phyloP scores from a whole-genome alignment of 805 yeast species.

The Metschnikowia aberdeeniae region DNA sequence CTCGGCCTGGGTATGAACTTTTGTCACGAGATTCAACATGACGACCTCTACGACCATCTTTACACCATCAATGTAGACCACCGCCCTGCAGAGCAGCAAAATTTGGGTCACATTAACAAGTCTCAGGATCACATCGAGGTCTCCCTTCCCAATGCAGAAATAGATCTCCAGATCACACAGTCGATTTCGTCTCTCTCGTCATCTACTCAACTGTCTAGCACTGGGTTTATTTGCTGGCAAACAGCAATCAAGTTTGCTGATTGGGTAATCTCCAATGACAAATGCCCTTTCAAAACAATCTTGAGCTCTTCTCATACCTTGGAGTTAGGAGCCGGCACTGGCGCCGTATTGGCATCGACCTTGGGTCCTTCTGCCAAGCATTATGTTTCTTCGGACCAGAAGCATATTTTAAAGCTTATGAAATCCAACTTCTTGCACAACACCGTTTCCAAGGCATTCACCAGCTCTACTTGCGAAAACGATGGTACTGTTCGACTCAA shows the following conservation, averaged over 20 bases:
- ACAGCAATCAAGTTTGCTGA: conserved; percentile 46
- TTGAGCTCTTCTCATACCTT: conserved; percentile 29
- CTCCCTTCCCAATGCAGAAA: conserved; percentile 17
- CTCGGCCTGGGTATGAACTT: not conserved
- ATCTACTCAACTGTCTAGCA: conserved; percentile 38
- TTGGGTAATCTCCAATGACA: conserved; percentile 43
- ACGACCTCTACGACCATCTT: conserved; percentile 28
- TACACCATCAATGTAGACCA: conserved; percentile 29
- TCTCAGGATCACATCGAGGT: conserved; percentile 21
- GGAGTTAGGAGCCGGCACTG: conserved; percentile 62
- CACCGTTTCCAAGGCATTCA: conserved; percentile 12
- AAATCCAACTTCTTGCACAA: conserved; percentile 44
- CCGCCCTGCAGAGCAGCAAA: conserved; percentile 22
- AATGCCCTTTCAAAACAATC: conserved; percentile 24
- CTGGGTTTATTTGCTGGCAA: conserved; percentile 66
- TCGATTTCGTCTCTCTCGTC: conserved; percentile 33
- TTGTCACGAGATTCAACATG: conserved; percentile 5
- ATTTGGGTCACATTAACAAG: conserved; percentile 37
- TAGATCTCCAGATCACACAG: conserved; percentile 30
- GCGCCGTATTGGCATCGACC: conserved; percentile 45
- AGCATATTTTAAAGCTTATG: conserved; percentile 48
- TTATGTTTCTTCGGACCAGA: conserved; percentile 59
- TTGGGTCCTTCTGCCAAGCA: conserved; percentile 29
- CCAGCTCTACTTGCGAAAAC: conserved; percentile 10
- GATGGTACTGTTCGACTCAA: not conserved